phyloP scores from a whole-genome alignment of 2,329 filamentous ascomycete genomes.

The Thelonectria olida region DNA sequence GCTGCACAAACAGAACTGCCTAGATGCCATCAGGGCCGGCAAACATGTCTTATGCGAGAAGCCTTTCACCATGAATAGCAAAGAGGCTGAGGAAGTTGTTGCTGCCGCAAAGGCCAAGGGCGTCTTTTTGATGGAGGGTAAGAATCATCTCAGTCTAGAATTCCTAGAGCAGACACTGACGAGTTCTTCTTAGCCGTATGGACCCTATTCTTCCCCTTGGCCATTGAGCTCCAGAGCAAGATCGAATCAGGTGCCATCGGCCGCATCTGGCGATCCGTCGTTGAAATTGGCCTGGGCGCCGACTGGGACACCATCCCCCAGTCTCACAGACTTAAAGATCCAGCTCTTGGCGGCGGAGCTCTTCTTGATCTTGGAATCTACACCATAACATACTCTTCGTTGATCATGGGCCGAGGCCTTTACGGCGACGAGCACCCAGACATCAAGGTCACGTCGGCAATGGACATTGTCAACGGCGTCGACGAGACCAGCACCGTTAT shows the following conservation, averaged over 20 bases:
- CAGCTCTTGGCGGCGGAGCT: slow-evolving; percentile 50
- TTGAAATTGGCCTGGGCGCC: slow-evolving; percentile 49
- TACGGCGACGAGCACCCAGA: slow-evolving; percentile 38
- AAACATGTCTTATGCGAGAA: slow-evolving; percentile 59
- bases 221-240: slow-evolving; percentile 43
- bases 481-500: slow-evolving; percentile 48
- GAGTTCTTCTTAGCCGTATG: slow-evolving; percentile 47
- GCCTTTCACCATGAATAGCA: slow-evolving; percentile 51
- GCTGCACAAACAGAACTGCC: slow-evolving; percentile 53
- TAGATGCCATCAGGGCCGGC: slow-evolving; percentile 53
- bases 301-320: slow-evolving; percentile 43
- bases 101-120: slow-evolving; percentile 48
- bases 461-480: slow-evolving; percentile 47
- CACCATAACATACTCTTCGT: slow-evolving; percentile 49
- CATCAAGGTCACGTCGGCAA: slow-evolving; percentile 47
- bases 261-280: slow-evolving; percentile 48
- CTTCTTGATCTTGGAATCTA: slow-evolving; percentile 55
- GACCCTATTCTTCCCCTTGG: slow-evolving; percentile 52
- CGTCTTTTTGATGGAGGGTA: slow-evolving; percentile 53
- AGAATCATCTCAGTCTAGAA: background rate
- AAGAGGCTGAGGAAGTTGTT: slow-evolving; percentile 49
- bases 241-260: slow-evolving; percentile 52
- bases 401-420: slow-evolving; percentile 42
- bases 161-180: background rate
- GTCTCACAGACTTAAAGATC: slow-evolving; percentile 47